A percentile compares a stretch with the other conserved stretches of the same genome.
Evolutionary conservation across 805 yeast genomes (phyloP).

Genomic region (Candida railenensis): DNA sequence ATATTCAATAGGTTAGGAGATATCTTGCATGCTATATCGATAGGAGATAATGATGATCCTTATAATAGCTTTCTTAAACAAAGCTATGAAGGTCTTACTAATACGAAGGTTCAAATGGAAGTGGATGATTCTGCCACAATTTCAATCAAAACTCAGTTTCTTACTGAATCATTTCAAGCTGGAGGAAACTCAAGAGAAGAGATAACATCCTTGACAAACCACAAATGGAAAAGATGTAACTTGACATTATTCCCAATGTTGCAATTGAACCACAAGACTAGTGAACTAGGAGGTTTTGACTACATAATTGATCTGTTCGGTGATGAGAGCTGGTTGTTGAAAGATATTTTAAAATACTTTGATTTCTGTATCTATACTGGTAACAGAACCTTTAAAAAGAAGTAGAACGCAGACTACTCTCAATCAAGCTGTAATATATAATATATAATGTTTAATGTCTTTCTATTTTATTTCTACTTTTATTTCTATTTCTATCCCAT

Average conservation of each 20-base stretch:
- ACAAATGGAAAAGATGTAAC: conserved; percentile 37
- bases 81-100: background rate
- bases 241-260: conserved; percentile 36
- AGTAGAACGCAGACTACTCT: background rate
- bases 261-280: conserved; percentile 29
- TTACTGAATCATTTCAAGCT: conserved; percentile 29
- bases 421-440: background rate
- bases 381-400: conserved; percentile 25
- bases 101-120: conserved; percentile 10
- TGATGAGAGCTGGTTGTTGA: conserved; percentile 10
- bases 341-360: conserved; percentile 19
- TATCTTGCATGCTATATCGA: background rate
- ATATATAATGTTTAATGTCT: too few relatives aligned
- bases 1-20: background rate
- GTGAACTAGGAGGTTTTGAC: conserved; percentile 30
- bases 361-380: conserved; percentile 38
- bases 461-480: background rate
- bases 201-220: conserved; percentile 17
- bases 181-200: background rate
- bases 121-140: conserved; percentile 14
- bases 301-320: conserved; percentile 18
- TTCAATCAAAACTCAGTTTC: conserved; percentile 27
- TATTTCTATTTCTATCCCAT: conserved; percentile 9
- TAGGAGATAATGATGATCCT: background rate
- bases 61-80: background rate